These are phyloP conservation scores for Mortierella sp. DNA, from an alignment of 371 early-diverging fungal species.

Conservation along the genomic window DNA sequence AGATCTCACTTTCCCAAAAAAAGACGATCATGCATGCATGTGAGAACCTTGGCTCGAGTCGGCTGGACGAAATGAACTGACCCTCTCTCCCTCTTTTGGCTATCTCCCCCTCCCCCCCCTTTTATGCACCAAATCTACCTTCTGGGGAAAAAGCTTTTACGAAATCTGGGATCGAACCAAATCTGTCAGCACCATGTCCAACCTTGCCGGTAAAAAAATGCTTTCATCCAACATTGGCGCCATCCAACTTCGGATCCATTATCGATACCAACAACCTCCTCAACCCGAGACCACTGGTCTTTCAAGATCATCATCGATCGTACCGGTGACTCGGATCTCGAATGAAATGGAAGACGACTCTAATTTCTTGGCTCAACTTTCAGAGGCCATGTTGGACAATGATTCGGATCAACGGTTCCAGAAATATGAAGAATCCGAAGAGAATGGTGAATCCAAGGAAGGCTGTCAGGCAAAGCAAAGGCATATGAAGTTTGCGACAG, in stretches of 20 bases:
- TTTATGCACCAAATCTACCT: neutral
- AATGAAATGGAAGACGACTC: constrained; percentile 33
- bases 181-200: constrained; percentile 68
- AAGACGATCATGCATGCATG: neutral
- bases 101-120: neutral
- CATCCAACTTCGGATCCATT: constrained; percentile 71
- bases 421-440: constrained; percentile 38
- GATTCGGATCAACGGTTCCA: constrained; percentile 51
- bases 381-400: constrained; percentile 51
- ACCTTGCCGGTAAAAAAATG: constrained; percentile 60
- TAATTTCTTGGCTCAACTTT: constrained; percentile 42
- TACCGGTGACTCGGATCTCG: constrained; percentile 30
- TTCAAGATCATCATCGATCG: neutral
- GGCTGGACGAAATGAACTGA: no score
- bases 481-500: constrained; percentile 43
- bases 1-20: neutral
- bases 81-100: neutral
- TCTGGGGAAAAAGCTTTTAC: no score
- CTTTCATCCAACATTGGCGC: constrained; percentile 72
- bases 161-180: constrained; percentile 73
- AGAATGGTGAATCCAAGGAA: constrained; percentile 38
- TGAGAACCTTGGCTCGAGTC: no score
- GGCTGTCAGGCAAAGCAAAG: constrained; percentile 20
- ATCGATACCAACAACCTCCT: constrained; percentile 63
- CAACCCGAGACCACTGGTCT: constrained; percentile 4